Evolutionary conservation across 257 asterid species (phyloP), one percentile per base, ranked within the genome.

Genomic region (Solanum habrochaites): DNA sequence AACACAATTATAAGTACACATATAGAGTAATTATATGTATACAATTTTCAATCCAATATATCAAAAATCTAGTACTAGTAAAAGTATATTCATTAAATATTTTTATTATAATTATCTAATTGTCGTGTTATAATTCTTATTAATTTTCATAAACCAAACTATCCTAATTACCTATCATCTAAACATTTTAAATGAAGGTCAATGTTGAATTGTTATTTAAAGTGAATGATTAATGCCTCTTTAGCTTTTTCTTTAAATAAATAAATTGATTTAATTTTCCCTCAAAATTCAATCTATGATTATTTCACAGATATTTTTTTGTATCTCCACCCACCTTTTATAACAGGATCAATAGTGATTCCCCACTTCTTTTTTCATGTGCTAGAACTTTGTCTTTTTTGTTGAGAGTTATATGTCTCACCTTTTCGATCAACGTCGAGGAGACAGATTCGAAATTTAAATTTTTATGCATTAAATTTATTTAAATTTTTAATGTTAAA

Each of bases 141-240:
- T 67, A 32, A 32, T 70, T 32, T 31, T 32, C 27, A 18, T 32
- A 32, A 32, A 71, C 5, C 25, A 70, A 31, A 32, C 78, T 1
- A 32, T 32, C n/a, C n/a, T 11, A 37, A 8, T 25, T 71, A 13
- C 4, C 8, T 32, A 75, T 25, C 37, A 40, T 13, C 60, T 12
- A n/a, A 75, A 42, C 52, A 40, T 23, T 45, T 42, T 31, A 75
- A 75, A 40, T 75, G n/a, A 78, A 43, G 84, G 84, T 78, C 84
- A 45, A 27, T 78, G 66, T 45, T n/a, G 8, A 43, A 14, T 45
- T 45, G 8, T 78, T 45, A 14, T 78, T 25, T 45, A 4, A 25
- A 15, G 42, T 27, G 25, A 16, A 45, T 45, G 56, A 6, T 45
- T 78, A 45, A 15, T 74, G 82, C 56, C 47, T 78, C 84, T 78